These are phyloP conservation scores for Moricandia arvensis DNA, from an alignment of 345 rosid genomes.

Conservation along the genomic window DNA sequence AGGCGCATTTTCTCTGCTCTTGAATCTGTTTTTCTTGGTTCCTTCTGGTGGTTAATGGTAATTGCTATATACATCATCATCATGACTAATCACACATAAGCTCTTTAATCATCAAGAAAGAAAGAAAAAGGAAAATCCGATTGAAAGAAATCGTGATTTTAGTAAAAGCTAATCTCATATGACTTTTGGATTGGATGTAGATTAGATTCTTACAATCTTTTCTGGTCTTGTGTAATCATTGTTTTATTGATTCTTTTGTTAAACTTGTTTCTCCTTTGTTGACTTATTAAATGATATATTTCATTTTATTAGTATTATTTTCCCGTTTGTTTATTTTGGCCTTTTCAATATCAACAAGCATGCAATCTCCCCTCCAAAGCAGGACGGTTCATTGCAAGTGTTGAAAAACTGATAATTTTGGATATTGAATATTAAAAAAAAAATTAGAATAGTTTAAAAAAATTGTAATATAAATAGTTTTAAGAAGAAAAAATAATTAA, in stretches of 20 bases:
- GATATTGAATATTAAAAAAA: not conserved
- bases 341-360: not conserved
- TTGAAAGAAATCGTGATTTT: constrained; percentile 38
- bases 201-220: constrained; percentile 25
- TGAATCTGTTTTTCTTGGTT: constrained; percentile 12
- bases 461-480: too few relatives aligned
- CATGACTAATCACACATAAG: constrained; percentile 12
- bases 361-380: not conserved
- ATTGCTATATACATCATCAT: constrained; percentile 12
- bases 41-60: constrained; percentile 4
- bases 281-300: constrained; percentile 18
- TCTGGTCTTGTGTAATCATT: constrained; percentile 33
- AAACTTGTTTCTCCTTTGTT: constrained; percentile 18
- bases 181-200: constrained; percentile 38
- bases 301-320: not conserved
- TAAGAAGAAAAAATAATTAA: too few relatives aligned
- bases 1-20: constrained; percentile 10
- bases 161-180: constrained; percentile 30
- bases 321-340: not conserved
- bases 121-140: constrained; percentile 29
- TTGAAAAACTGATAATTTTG: not conserved
- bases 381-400: not conserved
- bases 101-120: constrained; percentile 29
- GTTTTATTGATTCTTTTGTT: constrained; percentile 41
- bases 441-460: too few relatives aligned